These are phyloP conservation scores for Plectranthus barbatus DNA, from an alignment of 257 asterid genomes.

Conservation along the genomic window DNA sequence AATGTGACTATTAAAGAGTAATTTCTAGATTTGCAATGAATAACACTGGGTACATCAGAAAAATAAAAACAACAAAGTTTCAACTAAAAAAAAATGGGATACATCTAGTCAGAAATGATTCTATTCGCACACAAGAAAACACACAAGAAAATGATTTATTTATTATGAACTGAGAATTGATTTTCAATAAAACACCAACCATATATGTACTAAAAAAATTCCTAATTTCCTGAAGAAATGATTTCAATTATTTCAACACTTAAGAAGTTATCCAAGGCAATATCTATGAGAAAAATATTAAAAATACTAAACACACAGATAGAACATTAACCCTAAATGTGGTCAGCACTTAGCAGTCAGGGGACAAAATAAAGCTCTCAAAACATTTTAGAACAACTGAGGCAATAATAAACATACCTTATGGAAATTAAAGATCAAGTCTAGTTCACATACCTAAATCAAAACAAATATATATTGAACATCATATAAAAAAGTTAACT, in stretches of 20 bases:
- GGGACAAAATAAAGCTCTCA: neutral
- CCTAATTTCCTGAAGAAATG: neutral
- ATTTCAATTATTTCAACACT: neutral
- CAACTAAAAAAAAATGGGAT: too few species aligned
- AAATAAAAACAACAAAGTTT: too few species aligned
- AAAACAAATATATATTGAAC: conserved; percentile 11
- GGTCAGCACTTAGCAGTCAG: neutral
- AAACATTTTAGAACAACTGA: conserved; percentile 1
- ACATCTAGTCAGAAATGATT: too few species aligned
- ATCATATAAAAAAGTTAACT: neutral
- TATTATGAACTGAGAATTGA: too few species aligned
- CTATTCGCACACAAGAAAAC: too few species aligned
- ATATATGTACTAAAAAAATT: neutral
- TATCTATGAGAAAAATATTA: neutral
- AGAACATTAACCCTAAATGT: neutral
- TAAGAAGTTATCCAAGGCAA: neutral
- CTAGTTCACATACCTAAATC: conserved; percentile 89
- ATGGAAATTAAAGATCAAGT: conserved; percentile 89
- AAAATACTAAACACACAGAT: neutral
- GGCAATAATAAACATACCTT: conserved; percentile 49
- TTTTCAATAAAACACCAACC: too few species aligned
- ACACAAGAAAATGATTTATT: neutral
- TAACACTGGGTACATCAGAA: too few species aligned
- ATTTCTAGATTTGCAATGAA: too few species aligned
- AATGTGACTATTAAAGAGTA: neutral